phyloP scores from a whole-genome alignment of 495 filamentous ascomycete genomes.

The Chaetomium cochliodes region DNA sequence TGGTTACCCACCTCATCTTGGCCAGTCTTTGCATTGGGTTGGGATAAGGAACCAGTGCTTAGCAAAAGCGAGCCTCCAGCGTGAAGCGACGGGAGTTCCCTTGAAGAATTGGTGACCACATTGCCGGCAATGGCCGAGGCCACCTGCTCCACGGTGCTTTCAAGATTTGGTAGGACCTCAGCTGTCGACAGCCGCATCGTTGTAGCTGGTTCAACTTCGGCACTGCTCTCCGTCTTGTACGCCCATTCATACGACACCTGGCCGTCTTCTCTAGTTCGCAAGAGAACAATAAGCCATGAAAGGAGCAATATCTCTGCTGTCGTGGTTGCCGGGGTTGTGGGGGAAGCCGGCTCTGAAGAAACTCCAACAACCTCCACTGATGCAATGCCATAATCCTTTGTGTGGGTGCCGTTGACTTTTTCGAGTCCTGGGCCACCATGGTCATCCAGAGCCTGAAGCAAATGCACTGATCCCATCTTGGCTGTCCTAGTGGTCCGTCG shows the following conservation, averaged over 20 bases:
- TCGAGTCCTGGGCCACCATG: not conserved
- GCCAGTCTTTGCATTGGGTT: not conserved
- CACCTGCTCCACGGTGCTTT: constrained; percentile 10
- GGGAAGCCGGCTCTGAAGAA: not conserved
- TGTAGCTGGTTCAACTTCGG: not conserved
- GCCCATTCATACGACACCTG: constrained; percentile 43
- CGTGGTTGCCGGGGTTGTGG: constrained; percentile 22
- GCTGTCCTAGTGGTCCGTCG: not conserved
- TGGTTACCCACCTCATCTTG: constrained; percentile 15
- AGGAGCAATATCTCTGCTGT: constrained; percentile 43
- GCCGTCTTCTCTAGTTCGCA: constrained; percentile 40
- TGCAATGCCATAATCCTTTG: not conserved
- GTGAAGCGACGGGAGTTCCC: not conserved
- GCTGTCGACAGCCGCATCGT: not conserved
- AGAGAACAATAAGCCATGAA: constrained; percentile 47
- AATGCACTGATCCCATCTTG: not conserved
- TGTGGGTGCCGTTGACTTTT: not conserved
- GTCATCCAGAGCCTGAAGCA: not conserved
- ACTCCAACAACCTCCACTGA: not conserved
- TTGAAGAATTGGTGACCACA: not conserved
- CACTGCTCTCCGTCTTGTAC: constrained; percentile 24
- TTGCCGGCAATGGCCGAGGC: constrained; percentile 13
- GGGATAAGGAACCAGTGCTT: constrained; percentile 18
- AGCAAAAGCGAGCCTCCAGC: constrained; percentile 10
- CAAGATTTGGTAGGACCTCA: constrained; percentile 8